Evolutionary conservation across 371 early-diverging fungal genomes (phyloP).

Genomic region (Mucor irregularis): DNA sequence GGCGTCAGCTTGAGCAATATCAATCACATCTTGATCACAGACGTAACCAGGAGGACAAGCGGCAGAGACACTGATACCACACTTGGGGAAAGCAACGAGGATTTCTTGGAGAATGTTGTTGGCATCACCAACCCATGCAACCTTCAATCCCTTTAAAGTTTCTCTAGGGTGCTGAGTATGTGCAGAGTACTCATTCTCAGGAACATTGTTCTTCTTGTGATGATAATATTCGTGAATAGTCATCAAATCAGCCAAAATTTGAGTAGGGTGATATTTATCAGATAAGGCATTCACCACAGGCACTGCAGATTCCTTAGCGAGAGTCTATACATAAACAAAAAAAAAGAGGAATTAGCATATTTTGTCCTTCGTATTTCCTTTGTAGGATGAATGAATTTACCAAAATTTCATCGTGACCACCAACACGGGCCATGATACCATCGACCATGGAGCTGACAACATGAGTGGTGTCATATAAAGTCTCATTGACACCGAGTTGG

Average conservation of each 20-base stretch:
- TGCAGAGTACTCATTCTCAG: conserved; percentile 41
- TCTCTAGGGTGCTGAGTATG: conserved; percentile 51
- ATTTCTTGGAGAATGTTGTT: conserved; percentile 94
- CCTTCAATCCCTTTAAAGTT: conserved; percentile 65
- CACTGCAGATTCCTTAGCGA: conserved; percentile 84
- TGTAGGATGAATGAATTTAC: too few relatives aligned
- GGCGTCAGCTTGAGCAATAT: conserved; percentile 57
- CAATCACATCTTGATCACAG: conserved; percentile 69
- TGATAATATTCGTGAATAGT: conserved; percentile 82
- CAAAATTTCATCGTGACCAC: conserved; percentile 86
- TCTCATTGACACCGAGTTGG: conserved; percentile 93
- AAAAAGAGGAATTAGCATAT: not conserved
- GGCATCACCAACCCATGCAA: conserved; percentile 97
- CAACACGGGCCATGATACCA: conserved; percentile 91
- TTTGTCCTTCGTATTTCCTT: too few relatives aligned
- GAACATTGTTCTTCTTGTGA: conserved; percentile 30
- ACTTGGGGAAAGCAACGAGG: conserved; percentile 84
- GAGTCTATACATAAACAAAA: conserved; percentile 38
- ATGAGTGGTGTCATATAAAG: conserved; percentile 82
- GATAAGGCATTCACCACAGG: conserved; percentile 96
- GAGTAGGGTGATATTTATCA: conserved; percentile 93
- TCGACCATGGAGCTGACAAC: conserved; percentile 94
- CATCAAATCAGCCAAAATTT: conserved; percentile 93
- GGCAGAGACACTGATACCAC: conserved; percentile 80
- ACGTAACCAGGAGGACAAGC: conserved; percentile 86